These are phyloP conservation scores for Cenococcum geophilum DNA, from an alignment of 495 filamentous ascomycete species.

Conservation along the genomic window DNA sequence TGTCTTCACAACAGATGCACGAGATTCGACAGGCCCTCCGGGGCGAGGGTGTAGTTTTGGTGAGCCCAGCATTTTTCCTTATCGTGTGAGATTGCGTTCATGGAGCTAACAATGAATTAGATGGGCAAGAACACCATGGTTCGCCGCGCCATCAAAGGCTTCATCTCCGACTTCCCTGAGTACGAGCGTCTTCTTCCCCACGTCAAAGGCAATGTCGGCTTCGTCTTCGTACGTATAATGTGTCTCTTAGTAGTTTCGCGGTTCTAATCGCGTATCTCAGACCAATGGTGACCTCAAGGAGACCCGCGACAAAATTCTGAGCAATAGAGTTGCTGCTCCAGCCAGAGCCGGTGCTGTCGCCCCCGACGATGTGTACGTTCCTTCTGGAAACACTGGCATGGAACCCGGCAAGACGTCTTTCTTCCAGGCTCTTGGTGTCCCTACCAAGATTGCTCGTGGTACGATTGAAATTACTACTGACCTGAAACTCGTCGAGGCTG, in stretches of 20 bases:
- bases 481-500: constrained; percentile 93
- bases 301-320: constrained; percentile 85
- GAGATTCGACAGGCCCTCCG: constrained; percentile 82
- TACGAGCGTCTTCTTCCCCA: constrained; percentile 94
- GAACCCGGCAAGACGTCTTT: constrained; percentile 99
- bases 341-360: constrained; percentile 95
- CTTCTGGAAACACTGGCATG: constrained; percentile 96
- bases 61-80: no score
- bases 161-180: constrained; percentile 83
- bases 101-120: constrained; percentile 39
- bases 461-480: constrained; percentile 99
- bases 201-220: constrained; percentile 61
- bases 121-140: constrained; percentile 99
- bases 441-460: constrained; percentile 99
- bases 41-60: constrained; percentile 76
- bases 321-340: constrained; percentile 95
- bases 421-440: constrained; percentile 99
- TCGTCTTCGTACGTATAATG: neutral
- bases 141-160: constrained; percentile 94
- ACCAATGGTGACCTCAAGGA: constrained; percentile 92
- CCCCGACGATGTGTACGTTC: constrained; percentile 81
- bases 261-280: no score
- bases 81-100: no score
- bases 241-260: no score
- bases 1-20: constrained; percentile 99